These are phyloP conservation scores for Ploettnerulaceae sp. DNA, from an alignment of 2,329 filamentous ascomycete genomes.

Conservation along the genomic window DNA sequence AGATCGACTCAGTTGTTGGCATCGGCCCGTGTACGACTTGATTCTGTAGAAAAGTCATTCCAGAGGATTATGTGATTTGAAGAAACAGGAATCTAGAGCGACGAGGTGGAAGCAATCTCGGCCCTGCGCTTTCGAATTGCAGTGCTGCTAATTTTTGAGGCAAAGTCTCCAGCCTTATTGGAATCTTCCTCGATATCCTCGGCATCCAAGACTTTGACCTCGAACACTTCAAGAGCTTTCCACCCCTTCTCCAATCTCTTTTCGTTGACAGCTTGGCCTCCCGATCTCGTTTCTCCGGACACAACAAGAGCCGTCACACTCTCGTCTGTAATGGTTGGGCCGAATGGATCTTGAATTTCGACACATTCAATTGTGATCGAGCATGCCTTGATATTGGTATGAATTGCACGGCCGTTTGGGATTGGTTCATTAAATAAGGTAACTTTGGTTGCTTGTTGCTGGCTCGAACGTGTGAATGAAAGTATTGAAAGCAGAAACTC, in stretches of 20 bases:
- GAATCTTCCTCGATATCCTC: conserved; percentile 45
- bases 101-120: conserved; percentile 17
- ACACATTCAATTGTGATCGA: conserved; percentile 69
- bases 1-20: background rate
- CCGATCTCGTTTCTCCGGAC: conserved; percentile 80
- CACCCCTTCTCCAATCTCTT: conserved; percentile 72
- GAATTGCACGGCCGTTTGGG: conserved; percentile 47
- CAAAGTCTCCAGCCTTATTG: conserved; percentile 57
- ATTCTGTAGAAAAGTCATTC: no score
- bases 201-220: conserved; percentile 81
- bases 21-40: no score
- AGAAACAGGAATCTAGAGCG: background rate
- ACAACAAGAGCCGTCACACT: conserved; percentile 76
- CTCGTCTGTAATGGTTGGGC: conserved; percentile 81
- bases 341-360: conserved; percentile 81
- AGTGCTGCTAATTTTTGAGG: conserved; percentile 86
- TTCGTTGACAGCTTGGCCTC: conserved; percentile 82
- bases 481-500: conserved; percentile 67
- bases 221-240: conserved; percentile 71
- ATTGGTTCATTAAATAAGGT: conserved; percentile 19
- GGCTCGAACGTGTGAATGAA: conserved; percentile 37
- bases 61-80: no score
- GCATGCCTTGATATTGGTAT: conserved; percentile 54
- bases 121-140: conserved; percentile 59
- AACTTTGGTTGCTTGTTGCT: conserved; percentile 35